phyloP scores from a whole-genome alignment of 495 filamentous ascomycete species.

The Lineolata rhizophorae region DNA sequence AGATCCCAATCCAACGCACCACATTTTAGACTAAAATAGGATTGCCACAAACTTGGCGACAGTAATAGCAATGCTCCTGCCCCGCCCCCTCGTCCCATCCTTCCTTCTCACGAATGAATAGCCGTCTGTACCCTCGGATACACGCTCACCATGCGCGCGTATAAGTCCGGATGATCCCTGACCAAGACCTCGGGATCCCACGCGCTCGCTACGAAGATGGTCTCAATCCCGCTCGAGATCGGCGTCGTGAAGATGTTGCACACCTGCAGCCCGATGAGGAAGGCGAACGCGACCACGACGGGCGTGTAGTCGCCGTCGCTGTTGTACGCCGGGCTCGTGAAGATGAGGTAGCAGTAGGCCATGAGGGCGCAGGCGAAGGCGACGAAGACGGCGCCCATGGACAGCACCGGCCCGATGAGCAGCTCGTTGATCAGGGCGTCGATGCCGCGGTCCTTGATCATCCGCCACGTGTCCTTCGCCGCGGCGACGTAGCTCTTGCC shows the following conservation, averaged over 20 bases:
- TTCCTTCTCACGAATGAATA: conserved; percentile 28
- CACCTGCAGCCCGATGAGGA: conserved; percentile 71
- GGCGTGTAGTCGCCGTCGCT: conserved; percentile 41
- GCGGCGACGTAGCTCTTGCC: conserved; percentile 68
- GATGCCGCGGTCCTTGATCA: conserved; percentile 81
- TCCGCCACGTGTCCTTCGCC: conserved; percentile 72
- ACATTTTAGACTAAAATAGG: too few relatives aligned
- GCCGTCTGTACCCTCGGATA: conserved; percentile 69
- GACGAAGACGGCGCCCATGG: conserved; percentile 66
- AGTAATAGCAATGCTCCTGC: too few relatives aligned
- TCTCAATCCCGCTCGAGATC: conserved; percentile 36
- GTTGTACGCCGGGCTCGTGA: conserved; percentile 64
- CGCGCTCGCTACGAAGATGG: conserved; percentile 72
- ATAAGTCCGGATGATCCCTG: conserved; percentile 62
- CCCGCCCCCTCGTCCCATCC: neutral
- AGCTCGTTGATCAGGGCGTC: conserved; percentile 81
- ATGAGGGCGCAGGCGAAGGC: conserved; percentile 63
- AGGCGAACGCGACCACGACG: conserved; percentile 63
- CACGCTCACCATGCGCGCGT: conserved; percentile 46
- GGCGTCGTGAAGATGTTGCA: conserved; percentile 71
- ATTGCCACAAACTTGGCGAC: too few relatives aligned
- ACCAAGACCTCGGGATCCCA: conserved; percentile 80
- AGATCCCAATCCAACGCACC: too few relatives aligned
- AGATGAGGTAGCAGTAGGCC: conserved; percentile 65
- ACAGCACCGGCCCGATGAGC: conserved; percentile 75